A percentile compares a stretch with the other conserved stretches of the same genome.
Conservation (phyloP, 1,139 yeast genomes). For the Candida sp. region DNA sequence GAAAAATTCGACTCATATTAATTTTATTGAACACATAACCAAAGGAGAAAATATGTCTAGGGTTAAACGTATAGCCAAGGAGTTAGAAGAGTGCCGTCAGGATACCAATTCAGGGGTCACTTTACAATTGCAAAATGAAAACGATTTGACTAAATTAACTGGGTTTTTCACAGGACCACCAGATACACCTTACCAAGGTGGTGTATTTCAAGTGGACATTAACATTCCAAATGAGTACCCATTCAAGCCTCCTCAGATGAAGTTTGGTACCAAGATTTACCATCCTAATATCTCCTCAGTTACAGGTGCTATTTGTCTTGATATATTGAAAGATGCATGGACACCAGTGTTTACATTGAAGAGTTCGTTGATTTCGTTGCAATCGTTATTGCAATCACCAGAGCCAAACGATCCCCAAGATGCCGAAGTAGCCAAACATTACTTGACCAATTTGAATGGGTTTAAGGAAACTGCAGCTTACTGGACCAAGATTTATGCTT, state of each 20-base stretch:
- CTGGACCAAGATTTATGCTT: constrained; percentile 88
- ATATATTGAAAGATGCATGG: constrained; percentile 90
- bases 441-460: constrained; percentile 64
- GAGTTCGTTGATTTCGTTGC: constrained; percentile 85
- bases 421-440: constrained; percentile 93
- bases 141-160: constrained; percentile 79
- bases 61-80: constrained; percentile 82
- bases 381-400: constrained; percentile 88
- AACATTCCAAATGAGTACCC: constrained; percentile 86
- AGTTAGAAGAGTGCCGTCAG: constrained; percentile 81
- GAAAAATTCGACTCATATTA: too few species aligned
- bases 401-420: constrained; percentile 98
- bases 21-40: too few species aligned
- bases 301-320: constrained; percentile 97
- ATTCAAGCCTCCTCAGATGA: constrained; percentile 93
- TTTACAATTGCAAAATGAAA: constrained; percentile 65
- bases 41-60: constrained; percentile 56
- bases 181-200: constrained; percentile 93
- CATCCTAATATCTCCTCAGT: constrained; percentile 98
- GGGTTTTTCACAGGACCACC: constrained; percentile 95
- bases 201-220: constrained; percentile 81
- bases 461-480: constrained; percentile 82
- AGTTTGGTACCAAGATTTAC: constrained; percentile 84
- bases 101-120: constrained; percentile 78
- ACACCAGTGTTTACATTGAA: constrained; percentile 95